phyloP scores from a whole-genome alignment of 179 eudicot species.

The Silene vulgaris region DNA sequence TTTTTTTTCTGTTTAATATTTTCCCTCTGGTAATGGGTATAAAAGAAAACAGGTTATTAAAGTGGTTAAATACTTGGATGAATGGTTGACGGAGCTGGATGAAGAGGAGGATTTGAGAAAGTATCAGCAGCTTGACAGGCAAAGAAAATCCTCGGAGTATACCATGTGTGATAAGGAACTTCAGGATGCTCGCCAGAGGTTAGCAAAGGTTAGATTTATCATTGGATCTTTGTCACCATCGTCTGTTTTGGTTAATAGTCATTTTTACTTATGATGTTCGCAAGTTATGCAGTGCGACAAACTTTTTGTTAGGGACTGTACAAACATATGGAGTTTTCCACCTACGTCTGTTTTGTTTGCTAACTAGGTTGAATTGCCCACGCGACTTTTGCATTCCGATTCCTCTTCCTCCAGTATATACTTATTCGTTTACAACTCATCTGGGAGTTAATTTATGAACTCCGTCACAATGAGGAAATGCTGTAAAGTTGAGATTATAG shows the following conservation, averaged over 20 bases:
- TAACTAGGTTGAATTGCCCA: no score
- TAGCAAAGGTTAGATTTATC: slow-evolving; percentile 55
- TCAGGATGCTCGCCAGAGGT: slow-evolving; percentile 69
- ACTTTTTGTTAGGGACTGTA: no score
- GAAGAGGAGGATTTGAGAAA: slow-evolving; percentile 27
- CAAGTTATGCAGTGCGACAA: no score
- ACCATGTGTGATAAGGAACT: slow-evolving; percentile 87
- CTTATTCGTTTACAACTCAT: no score
- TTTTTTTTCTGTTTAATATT: slow-evolving; percentile 17
- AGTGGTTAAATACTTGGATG: slow-evolving; percentile 85
- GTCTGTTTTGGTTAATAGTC: not conserved
- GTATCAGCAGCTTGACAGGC: slow-evolving; percentile 97
- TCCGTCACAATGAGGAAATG: not conserved
- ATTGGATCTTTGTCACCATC: not conserved
- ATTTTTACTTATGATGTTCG: no score
- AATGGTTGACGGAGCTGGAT: no score
- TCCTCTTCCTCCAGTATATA: no score
- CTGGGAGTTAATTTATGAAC: no score
- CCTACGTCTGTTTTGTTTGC: no score
- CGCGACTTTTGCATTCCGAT: no score
- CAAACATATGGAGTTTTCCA: no score
- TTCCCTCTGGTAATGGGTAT: slow-evolving; percentile 44
- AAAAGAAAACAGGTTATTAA: slow-evolving; percentile 92
- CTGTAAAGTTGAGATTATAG: slow-evolving; percentile 1
- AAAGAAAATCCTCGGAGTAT: slow-evolving; percentile 83